Evolutionary conservation across 2,329 filamentous ascomycete genomes (phyloP).

Genomic region (Clathrospora elynae): DNA sequence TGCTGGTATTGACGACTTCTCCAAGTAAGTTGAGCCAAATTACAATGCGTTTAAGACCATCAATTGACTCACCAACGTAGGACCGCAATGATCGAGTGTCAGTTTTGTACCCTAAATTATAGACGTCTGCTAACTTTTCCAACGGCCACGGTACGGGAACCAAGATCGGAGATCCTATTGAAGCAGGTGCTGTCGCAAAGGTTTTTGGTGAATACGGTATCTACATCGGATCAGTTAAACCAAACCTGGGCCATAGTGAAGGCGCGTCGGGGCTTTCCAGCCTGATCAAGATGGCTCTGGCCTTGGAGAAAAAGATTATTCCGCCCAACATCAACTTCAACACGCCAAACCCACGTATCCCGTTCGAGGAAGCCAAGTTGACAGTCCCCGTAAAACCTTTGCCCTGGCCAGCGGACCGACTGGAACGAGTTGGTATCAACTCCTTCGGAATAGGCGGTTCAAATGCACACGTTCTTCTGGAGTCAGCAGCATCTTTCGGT

Average conservation of each 20-base stretch:
- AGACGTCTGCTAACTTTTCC: too few relatives aligned
- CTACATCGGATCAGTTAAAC: constrained; percentile 35
- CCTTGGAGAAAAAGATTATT: constrained; percentile 32
- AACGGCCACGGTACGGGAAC: too few relatives aligned
- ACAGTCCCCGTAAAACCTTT: constrained; percentile 10
- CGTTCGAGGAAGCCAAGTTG: constrained; percentile 1
- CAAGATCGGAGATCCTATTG: constrained; percentile 28
- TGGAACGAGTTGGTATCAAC: constrained; percentile 11
- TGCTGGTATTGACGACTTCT: too few relatives aligned
- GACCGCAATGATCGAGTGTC: too few relatives aligned
- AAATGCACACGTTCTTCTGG: constrained; percentile 18
- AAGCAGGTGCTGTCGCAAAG: constrained; percentile 19
- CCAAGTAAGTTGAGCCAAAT: too few relatives aligned
- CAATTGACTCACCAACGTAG: too few relatives aligned
- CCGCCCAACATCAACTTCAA: constrained; percentile 30
- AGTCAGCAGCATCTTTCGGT: too few relatives aligned
- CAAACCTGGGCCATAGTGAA: constrained; percentile 44
- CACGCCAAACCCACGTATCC: constrained; percentile 16
- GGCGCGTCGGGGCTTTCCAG: constrained; percentile 27
- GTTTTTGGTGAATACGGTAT: constrained; percentile 20
- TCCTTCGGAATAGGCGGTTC: constrained; percentile 22
- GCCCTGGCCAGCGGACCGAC: constrained; percentile 13
- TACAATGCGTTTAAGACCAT: too few relatives aligned
- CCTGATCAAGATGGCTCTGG: constrained; percentile 36
- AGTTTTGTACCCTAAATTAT: too few relatives aligned